Percentiles rank a stretch among this genome's conserved stretches.
Conservation (phyloP, 805 yeast genomes). For the Candida multigemmis region DNA sequence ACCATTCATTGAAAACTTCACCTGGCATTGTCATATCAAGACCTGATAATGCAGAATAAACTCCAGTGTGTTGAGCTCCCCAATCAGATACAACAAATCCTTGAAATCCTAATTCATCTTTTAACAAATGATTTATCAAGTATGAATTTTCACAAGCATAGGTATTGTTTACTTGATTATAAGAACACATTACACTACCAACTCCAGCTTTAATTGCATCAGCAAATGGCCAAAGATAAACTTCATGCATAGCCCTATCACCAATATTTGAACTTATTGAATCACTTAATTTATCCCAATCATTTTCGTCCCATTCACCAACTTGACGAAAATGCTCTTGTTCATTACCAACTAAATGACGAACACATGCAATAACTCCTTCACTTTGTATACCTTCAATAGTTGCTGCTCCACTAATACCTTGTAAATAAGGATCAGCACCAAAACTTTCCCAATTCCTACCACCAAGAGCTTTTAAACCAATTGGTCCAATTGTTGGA, state of each 20-base stretch:
- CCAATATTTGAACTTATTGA: conserved; percentile 48
- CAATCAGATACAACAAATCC: conserved; percentile 62
- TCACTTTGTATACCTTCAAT: conserved; percentile 49
- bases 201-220: conserved; percentile 53
- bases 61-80: conserved; percentile 58
- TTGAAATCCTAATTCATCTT: conserved; percentile 57
- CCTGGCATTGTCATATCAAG: conserved; percentile 64
- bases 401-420: conserved; percentile 43
- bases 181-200: conserved; percentile 55
- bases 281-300: conserved; percentile 31
- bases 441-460: conserved; percentile 61
- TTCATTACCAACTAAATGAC: conserved; percentile 52
- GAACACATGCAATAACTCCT: conserved; percentile 49
- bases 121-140: conserved; percentile 43
- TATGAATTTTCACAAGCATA: conserved; percentile 54
- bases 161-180: conserved; percentile 46
- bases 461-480: conserved; percentile 55
- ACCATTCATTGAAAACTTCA: conserved; percentile 43
- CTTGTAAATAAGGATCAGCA: conserved; percentile 53
- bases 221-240: conserved; percentile 60
- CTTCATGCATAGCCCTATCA: conserved; percentile 53
- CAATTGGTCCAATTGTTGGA: conserved; percentile 54
- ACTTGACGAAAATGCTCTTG: conserved; percentile 53
- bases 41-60: conserved; percentile 48
- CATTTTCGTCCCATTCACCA: conserved; percentile 39